These are phyloP conservation scores for Przewalskia tangutica DNA, from an alignment of 257 asterid genomes.

Conservation along the genomic window DNA sequence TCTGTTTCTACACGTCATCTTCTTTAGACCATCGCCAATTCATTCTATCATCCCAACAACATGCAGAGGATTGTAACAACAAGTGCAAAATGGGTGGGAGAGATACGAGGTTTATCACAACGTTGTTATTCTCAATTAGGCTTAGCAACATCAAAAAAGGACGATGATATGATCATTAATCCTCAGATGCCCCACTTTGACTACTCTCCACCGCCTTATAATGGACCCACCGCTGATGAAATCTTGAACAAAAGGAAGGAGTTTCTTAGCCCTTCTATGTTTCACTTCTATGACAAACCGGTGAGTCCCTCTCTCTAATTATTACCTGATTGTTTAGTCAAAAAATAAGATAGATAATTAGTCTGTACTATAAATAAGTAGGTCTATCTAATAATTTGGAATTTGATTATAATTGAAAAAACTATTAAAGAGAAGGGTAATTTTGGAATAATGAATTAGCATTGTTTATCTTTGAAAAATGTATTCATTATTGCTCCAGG, in stretches of 20 bases:
- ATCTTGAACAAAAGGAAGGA: constrained; percentile 52
- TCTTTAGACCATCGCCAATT: neutral
- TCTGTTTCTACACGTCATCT: neutral
- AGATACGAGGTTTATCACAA: neutral
- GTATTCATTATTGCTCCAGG: no score
- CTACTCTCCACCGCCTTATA: constrained; percentile 77
- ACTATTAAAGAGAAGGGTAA: no score
- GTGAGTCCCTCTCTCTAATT: constrained; percentile 16
- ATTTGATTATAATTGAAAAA: no score
- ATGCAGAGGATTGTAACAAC: neutral
- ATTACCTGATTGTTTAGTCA: neutral
- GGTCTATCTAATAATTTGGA: neutral
- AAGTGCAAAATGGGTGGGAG: neutral
- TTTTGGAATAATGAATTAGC: no score
- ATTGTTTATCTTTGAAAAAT: no score
- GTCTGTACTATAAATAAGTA: no score
- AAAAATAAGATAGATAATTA: neutral
- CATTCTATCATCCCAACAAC: neutral
- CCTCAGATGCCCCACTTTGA: constrained; percentile 83
- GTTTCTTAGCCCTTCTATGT: constrained; percentile 83
- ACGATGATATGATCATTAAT: neutral
- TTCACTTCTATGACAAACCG: constrained; percentile 65
- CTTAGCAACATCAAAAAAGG: neutral
- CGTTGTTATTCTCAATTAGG: constrained; percentile 1
- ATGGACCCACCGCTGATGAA: constrained; percentile 67